phyloP scores from a whole-genome alignment of 768 basidiomycete genomes.

The Suillus brevipes region DNA sequence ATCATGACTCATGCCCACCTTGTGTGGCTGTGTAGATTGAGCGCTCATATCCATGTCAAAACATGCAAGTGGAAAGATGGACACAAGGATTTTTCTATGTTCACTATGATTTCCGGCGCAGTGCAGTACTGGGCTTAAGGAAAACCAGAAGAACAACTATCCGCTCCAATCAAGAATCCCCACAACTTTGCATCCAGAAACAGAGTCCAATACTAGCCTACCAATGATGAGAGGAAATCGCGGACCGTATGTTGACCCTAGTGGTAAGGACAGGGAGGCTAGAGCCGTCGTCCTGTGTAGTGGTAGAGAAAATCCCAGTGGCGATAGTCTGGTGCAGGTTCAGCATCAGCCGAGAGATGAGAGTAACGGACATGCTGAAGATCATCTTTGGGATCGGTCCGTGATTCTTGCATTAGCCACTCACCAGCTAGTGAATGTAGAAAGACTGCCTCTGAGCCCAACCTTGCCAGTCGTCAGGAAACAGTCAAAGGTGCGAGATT shows the following conservation, averaged over 20 bases:
- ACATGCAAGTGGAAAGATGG: no score
- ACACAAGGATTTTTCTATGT: background rate
- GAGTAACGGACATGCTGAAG: background rate
- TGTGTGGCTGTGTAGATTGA: no score
- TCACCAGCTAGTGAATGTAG: background rate
- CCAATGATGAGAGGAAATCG: background rate
- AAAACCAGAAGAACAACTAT: background rate
- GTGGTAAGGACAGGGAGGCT: background rate
- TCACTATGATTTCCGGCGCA: background rate
- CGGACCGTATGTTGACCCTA: background rate
- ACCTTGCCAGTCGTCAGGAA: background rate
- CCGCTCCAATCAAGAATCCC: background rate
- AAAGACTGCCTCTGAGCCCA: background rate
- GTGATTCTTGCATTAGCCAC: background rate
- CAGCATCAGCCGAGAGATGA: background rate
- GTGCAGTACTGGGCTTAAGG: background rate
- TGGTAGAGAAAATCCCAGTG: background rate
- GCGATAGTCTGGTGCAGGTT: background rate
- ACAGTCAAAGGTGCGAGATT: background rate
- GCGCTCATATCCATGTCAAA: no score
- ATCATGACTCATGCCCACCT: no score
- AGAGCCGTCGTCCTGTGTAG: background rate
- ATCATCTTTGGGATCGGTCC: background rate
- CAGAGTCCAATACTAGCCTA: background rate
- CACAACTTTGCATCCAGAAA: background rate